Evolutionary conservation across 345 rosid genomes (phyloP).

Genomic region (Lepidium didymum): DNA sequence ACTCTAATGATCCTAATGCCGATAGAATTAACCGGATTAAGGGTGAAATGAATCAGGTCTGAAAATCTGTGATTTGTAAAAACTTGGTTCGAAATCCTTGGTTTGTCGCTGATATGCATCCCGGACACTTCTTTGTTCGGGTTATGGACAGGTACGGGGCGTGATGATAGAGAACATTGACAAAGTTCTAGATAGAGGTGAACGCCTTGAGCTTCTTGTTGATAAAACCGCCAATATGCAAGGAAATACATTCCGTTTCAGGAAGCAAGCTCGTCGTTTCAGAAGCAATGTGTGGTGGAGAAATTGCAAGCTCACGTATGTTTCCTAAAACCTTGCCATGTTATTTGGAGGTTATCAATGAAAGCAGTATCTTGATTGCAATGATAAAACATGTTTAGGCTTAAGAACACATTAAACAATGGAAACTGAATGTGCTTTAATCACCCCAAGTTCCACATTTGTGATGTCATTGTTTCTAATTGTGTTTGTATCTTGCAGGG

Average conservation of each 20-base stretch:
- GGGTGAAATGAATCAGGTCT: constrained; percentile 84
- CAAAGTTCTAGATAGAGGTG: constrained; percentile 91
- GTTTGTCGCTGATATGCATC: not conserved
- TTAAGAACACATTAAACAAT: not conserved
- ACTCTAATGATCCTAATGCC: constrained; percentile 85
- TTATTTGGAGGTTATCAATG: not conserved
- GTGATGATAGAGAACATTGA: constrained; percentile 95
- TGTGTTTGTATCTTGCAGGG: constrained; percentile 40
- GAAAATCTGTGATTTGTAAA: constrained; percentile 30
- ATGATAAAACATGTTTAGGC: not conserved
- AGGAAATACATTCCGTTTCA: constrained; percentile 86
- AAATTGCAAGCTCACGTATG: constrained; percentile 82
- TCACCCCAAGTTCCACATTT: not conserved
- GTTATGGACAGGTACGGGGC: constrained; percentile 52
- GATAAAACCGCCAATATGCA: constrained; percentile 94
- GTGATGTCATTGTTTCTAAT: not conserved
- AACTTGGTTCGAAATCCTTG: constrained; percentile 10
- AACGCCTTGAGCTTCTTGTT: constrained; percentile 81
- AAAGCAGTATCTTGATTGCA: not conserved
- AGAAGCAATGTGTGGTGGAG: constrained; percentile 87
- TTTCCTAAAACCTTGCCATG: not conserved
- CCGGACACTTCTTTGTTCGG: not conserved
- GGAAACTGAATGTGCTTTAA: not conserved
- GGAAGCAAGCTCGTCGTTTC: constrained; percentile 87
- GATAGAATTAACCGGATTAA: constrained; percentile 82